Base-by-base conservation (phyloP, 495 filamentous ascomycete species). In the Massariosphaeria phaeospora region DNA sequence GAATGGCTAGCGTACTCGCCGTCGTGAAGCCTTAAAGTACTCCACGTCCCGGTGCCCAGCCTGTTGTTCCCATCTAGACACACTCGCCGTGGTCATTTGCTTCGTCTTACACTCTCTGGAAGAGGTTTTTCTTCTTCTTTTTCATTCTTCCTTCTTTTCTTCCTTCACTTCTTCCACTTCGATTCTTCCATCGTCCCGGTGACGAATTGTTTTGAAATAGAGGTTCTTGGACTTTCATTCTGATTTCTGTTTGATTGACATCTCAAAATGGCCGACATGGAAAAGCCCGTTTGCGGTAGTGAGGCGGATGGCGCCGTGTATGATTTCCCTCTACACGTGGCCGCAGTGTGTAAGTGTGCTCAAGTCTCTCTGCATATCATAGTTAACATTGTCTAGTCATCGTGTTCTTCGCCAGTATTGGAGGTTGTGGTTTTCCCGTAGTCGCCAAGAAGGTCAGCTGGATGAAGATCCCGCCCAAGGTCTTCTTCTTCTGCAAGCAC, bases 361-460 rank as follows among this genome's bases (percentile, higher is more conserved):
- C 42, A 9, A 7, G 15, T 20, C 18, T 13, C 2, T 42, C 23
- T 12, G 23, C 21, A 31, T 30, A 11, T 26, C 7, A 9, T 29
- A 21, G 31, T 31, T 59, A 46, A 63, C 23, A 18, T 15, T 25
- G 18, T 5, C 5, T 24, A 64, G 61, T 67, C 72, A 48, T 73
- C 71, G 50, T 75, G 55, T 64, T 68, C 52, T 34, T 11, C 25
- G 59, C 47, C 15, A 48, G 57, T 51, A 55, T 55, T 26, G 48
- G 44, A 36, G 54, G 55, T 21, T 59, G 48, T 52, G 75, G 75
- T 21, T 79, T 79, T 51, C 76, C 76, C 10, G 76, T 79, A 11
- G 70, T 75, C 4, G 75, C 76, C 0, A 78, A 77, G 69, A 78
- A 77, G 63, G 66, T 78, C 46, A 73, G 59, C 15, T 78, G 75